These are phyloP conservation scores for Aspergillus sp. DNA, from an alignment of 2,329 filamentous ascomycete genomes.

Conservation along the genomic window DNA sequence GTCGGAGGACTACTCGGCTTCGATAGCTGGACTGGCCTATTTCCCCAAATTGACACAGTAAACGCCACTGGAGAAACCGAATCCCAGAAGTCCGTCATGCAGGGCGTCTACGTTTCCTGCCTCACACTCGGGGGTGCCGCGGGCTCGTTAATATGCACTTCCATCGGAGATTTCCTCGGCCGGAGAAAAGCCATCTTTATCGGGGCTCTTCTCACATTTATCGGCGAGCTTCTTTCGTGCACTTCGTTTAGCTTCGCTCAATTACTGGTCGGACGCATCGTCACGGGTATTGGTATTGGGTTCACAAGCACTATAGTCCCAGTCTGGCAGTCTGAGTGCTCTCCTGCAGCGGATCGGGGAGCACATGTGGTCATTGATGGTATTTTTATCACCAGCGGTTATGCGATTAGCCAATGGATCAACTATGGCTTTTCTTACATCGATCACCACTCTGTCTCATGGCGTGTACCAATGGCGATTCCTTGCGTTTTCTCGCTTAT, in stretches of 20 bases:
- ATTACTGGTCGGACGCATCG: slow-evolving; percentile 42
- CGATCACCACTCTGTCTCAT: slow-evolving; percentile 23
- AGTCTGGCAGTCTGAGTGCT: slow-evolving; percentile 44
- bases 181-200: slow-evolving; percentile 43
- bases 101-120: not conserved
- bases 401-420: slow-evolving; percentile 19
- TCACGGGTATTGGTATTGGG: slow-evolving; percentile 46
- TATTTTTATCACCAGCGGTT: slow-evolving; percentile 34
- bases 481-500: slow-evolving; percentile 38
- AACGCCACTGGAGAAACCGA: not conserved
- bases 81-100: not conserved
- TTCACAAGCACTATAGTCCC: slow-evolving; percentile 46
- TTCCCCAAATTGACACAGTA: not conserved
- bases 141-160: not conserved
- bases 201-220: slow-evolving; percentile 44
- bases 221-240: slow-evolving; percentile 20
- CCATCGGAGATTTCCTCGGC: slow-evolving; percentile 19
- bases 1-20: slow-evolving; percentile 7
- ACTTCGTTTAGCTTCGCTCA: slow-evolving; percentile 36
- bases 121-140: not conserved
- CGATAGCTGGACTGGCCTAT: not conserved
- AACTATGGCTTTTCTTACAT: slow-evolving; percentile 16
- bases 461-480: slow-evolving; percentile 45
- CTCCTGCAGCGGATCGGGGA: slow-evolving; percentile 47
- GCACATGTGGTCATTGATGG: slow-evolving; percentile 51